Conservation (phyloP, 2,329 filamentous ascomycete species). For the Ophiostoma triangulosporum region DNA sequence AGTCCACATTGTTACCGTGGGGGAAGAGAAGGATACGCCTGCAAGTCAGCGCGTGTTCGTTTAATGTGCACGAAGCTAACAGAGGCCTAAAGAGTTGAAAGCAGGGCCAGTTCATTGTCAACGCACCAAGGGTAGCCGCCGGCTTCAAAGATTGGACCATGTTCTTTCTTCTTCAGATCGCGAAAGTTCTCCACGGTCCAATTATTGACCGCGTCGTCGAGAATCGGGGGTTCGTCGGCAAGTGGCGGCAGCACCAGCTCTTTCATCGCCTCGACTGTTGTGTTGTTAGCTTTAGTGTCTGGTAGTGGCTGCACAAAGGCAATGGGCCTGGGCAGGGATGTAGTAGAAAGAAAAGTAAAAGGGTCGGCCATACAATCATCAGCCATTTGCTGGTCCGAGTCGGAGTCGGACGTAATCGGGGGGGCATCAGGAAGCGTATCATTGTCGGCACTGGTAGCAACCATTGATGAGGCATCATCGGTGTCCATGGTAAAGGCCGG, state of each 20-base stretch:
- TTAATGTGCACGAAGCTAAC: no score
- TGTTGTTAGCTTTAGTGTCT: conserved; percentile 17
- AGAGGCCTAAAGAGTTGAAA: no score
- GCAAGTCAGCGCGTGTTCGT: neutral
- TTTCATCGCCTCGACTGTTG: conserved; percentile 69
- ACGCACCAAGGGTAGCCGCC: conserved; percentile 75
- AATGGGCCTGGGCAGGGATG: neutral
- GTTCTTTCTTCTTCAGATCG: conserved; percentile 60
- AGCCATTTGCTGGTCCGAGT: conserved; percentile 35
- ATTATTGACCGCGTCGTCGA: conserved; percentile 63
- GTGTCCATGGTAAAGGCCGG: conserved; percentile 43
- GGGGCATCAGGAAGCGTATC: conserved; percentile 34
- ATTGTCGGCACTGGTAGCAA: conserved; percentile 29
- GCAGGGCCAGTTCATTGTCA: neutral
- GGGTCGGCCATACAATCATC: conserved; percentile 35
- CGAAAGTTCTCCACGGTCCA: conserved; percentile 86
- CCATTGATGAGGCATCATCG: conserved; percentile 35
- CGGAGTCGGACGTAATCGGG: conserved; percentile 27
- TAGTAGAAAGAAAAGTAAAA: neutral
- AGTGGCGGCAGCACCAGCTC: conserved; percentile 62
- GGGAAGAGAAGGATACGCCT: conserved; percentile 95
- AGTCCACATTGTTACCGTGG: conserved; percentile 85
- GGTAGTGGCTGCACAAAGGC: neutral
- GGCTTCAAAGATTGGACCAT: conserved; percentile 77
- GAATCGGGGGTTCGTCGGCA: conserved; percentile 61